Base-by-base conservation (phyloP, 768 basidiomycete genomes). In the Amanita thiersii region DNA sequence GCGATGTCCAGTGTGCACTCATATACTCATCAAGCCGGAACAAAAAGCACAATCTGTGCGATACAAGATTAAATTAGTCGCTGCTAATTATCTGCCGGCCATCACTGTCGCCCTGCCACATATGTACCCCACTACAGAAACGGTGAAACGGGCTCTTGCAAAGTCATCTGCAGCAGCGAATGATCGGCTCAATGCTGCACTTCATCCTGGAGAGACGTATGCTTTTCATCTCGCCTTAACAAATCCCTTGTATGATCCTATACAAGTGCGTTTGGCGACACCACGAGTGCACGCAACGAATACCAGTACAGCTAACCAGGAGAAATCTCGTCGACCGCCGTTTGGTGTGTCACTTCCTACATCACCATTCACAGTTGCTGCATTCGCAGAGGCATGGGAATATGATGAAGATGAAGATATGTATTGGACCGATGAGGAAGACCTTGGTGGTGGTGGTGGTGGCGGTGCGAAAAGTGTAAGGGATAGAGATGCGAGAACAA, bases 11-110 rank as follows among this genome's bases (percentile, higher is more conserved):
- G 73, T 72, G 2, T 99, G 96, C 57, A 81, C 87, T 12, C 94
- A 98, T 60, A 96, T 98, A 51, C 76, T 99, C 48, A 96, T 97
- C 63, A 96, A 97, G 58, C 96, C 96, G 3, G 96, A 99, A 58
- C 86, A 93, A 55, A 99, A 99, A 57, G 85, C 92, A 0, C 89
- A 91, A 51, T 91, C 88, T 12, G 84, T 87, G 26, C 79, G 90
- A 12, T 97, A 83, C 72, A 97, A 97, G 64, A 97, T 99, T 63
- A 98, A 98, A 61, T 80, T 98, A 38, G 88, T 94, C 43, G 96
- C 94, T 0, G 79, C 88, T 20, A 94, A 86, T 57, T 98, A 98
- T 61, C 70, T 99, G 11, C 96, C 96, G 0, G 76, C 83, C 2
- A 86, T 98, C 23, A 74, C 79, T 4, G 75, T 90, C 25, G 61